Conservation (phyloP, 495 filamentous ascomycete genomes). For the Lichina pygmaea region DNA sequence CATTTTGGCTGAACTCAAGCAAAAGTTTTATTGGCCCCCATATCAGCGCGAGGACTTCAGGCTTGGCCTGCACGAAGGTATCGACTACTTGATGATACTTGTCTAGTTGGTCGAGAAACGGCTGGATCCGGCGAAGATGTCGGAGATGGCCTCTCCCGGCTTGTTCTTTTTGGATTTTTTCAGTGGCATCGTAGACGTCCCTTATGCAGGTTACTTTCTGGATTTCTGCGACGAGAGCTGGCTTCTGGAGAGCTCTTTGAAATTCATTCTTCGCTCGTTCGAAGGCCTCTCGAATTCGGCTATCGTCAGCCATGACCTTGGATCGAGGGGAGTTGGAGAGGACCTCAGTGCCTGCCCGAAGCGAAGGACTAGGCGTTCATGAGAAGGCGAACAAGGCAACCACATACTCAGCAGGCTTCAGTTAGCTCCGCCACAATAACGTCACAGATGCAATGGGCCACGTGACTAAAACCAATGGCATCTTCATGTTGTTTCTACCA, state of each 20-base stretch:
- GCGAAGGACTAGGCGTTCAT: no score
- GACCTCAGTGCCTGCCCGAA: no score
- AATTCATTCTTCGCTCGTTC: conserved; percentile 6
- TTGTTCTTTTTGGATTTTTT: conserved; percentile 11
- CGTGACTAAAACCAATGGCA: no score
- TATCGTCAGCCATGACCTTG: background rate
- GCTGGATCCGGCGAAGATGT: conserved; percentile 9
- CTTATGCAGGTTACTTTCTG: conserved; percentile 6
- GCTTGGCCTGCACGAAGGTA: conserved; percentile 11
- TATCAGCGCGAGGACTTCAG: conserved; percentile 11
- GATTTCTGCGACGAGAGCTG: conserved; percentile 5
- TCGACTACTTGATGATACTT: conserved; percentile 8
- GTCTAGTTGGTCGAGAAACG: conserved; percentile 8
- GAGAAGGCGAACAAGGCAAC: no score
- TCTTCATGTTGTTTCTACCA: no score
- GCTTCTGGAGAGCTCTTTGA: conserved; percentile 4
- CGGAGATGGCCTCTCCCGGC: conserved; percentile 5
- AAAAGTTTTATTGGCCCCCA: conserved; percentile 11
- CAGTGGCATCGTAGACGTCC: conserved; percentile 9
- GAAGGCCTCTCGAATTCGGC: conserved; percentile 5
- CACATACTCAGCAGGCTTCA: no score
- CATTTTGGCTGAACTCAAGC: conserved; percentile 8
- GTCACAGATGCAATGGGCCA: no score
- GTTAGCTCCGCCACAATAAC: no score
- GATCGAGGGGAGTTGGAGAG: no score